phyloP scores from a whole-genome alignment of 139 green algal genomes.

The Closterium sp. region DNA sequence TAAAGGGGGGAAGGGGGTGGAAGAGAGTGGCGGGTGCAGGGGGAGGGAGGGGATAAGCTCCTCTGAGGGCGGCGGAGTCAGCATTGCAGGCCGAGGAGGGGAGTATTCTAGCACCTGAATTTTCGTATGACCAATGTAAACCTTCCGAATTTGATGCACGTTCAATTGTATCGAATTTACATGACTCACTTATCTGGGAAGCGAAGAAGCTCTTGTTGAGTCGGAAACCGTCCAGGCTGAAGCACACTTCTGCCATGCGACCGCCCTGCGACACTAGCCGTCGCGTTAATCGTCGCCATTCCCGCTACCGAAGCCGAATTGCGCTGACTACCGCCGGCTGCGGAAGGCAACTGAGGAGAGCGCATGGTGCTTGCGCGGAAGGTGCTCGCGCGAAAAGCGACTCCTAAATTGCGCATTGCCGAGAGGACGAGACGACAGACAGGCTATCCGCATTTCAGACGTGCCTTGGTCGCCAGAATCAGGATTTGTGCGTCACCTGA shows the following conservation, averaged over 20 bases:
- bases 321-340: neutral
- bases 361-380: neutral
- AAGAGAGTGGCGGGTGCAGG: no score
- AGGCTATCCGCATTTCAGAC: no score
- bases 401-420: no score
- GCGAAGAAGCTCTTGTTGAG: neutral
- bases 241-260: neutral
- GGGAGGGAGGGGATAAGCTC: no score
- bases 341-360: neutral
- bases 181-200: neutral
- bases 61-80: no score
- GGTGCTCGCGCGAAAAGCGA: neutral
- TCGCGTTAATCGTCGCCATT: neutral
- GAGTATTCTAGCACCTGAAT: no score
- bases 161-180: neutral
- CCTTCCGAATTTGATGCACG: neutral
- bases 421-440: no score
- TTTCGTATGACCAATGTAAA: neutral
- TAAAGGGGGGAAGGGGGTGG: no score
- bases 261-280: neutral
- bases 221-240: neutral
- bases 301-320: neutral
- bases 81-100: no score
- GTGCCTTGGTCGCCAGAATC: no score
- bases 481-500: no score